Percentiles rank a stretch among this genome's conserved stretches.
Evolutionary conservation across 2,329 filamentous ascomycete species (phyloP).

Genomic region (Xylariales sp.): DNA sequence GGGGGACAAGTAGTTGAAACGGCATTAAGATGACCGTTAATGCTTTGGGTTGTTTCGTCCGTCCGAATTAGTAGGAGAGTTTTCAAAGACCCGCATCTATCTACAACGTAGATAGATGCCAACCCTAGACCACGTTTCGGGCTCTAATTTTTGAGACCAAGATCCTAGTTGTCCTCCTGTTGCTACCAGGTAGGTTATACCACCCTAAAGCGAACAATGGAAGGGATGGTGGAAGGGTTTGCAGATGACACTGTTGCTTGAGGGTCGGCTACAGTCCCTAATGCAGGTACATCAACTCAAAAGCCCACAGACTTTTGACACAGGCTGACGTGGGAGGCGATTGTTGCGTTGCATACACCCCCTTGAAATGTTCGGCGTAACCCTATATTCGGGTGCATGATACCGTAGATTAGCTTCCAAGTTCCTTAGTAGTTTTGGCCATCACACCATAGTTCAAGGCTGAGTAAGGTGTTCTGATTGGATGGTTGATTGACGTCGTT

Average conservation of each 20-base stretch:
- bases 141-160: constrained; percentile 13
- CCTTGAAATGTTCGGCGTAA: constrained; percentile 10
- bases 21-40: constrained; percentile 38
- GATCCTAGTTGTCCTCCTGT: constrained; percentile 10
- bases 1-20: constrained; percentile 40
- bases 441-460: constrained; percentile 4
- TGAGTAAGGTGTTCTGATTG: constrained; percentile 18
- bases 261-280: constrained; percentile 34
- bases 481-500: constrained; percentile 14
- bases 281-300: constrained; percentile 46
- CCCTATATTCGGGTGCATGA: constrained; percentile 27
- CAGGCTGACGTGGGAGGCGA: constrained; percentile 15
- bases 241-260: constrained; percentile 12
- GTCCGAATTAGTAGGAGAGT: constrained; percentile 40
- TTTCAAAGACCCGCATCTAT: constrained; percentile 38
- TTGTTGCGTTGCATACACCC: constrained; percentile 31
- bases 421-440: constrained; percentile 9
- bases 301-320: constrained; percentile 38
- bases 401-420: constrained; percentile 27
- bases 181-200: not conserved
- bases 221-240: constrained; percentile 17
- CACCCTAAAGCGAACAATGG: constrained; percentile 5
- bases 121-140: constrained; percentile 23
- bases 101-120: constrained; percentile 44
- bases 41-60: constrained; percentile 40